A percentile compares a stretch with the other conserved stretches of the same genome.
These are phyloP conservation scores for Prunus mira DNA, from an alignment of 306 rosid genomes.

Conservation along the genomic window DNA sequence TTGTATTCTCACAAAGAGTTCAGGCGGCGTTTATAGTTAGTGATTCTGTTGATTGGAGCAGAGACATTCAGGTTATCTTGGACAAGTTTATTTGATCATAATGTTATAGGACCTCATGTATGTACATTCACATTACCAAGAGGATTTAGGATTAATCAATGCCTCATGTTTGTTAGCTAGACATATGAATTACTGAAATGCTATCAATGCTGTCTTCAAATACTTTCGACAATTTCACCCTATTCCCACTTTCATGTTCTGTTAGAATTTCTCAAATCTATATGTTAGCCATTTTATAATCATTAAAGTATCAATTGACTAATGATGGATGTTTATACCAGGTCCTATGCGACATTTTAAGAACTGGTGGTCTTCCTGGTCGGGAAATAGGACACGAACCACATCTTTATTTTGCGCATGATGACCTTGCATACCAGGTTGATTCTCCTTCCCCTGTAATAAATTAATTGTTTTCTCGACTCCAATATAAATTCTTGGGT, in stretches of 20 bases:
- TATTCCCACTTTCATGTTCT: not conserved
- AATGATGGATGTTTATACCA: constrained; percentile 25
- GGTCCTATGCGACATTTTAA: constrained; percentile 88
- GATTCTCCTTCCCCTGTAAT: constrained; percentile 19
- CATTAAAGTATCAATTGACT: constrained; percentile 7
- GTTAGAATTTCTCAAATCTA: constrained; percentile 12
- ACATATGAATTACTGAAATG: not conserved
- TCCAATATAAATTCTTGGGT: constrained; percentile 12
- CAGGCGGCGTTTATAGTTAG: constrained; percentile 77
- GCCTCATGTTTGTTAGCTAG: not conserved
- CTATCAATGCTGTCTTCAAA: not conserved
- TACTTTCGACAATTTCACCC: not conserved
- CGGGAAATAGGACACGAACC: constrained; percentile 67
- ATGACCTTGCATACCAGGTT: constrained; percentile 93
- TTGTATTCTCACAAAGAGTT: constrained; percentile 63
- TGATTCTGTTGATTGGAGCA: constrained; percentile 96
- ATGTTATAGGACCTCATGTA: not conserved
- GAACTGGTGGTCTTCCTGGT: constrained; percentile 93
- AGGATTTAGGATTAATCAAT: not conserved
- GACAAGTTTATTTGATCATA: not conserved
- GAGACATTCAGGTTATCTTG: constrained; percentile 74
- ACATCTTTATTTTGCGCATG: constrained; percentile 70
- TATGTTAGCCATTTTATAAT: not conserved
- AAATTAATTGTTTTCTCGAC: constrained; percentile 10
- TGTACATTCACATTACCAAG: not conserved